Evolutionary conservation across 139 green algal species (phyloP).

Genomic region (Chlamydomonas eustigma): DNA sequence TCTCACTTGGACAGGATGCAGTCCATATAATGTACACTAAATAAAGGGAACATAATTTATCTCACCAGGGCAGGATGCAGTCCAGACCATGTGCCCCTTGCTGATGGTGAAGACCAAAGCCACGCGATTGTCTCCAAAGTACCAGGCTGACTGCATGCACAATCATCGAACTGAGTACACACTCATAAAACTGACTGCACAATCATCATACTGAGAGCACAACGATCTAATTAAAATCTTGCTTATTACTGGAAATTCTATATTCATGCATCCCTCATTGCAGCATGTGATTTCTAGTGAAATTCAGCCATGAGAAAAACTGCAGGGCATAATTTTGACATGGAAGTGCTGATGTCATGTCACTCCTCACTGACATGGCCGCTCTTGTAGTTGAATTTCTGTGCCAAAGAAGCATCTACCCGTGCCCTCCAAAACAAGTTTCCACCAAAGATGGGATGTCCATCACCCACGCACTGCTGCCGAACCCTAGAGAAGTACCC

Average conservation of each 20-base stretch:
- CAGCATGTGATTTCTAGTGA: too few relatives aligned
- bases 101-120: slow-evolving; percentile 10
- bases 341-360: too few relatives aligned
- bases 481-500: slow-evolving; percentile 30
- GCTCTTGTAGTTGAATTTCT: not conserved
- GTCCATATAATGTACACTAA: too few relatives aligned
- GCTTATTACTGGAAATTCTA: too few relatives aligned
- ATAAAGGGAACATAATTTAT: too few relatives aligned
- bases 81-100: slow-evolving; percentile 29
- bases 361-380: too few relatives aligned
- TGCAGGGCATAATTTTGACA: too few relatives aligned
- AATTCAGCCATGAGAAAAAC: too few relatives aligned
- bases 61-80: not conserved
- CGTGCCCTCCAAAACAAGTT: slow-evolving; percentile 5
- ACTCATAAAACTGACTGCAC: not conserved
- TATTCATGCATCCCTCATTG: too few relatives aligned
- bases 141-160: not conserved
- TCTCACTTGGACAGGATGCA: too few relatives aligned
- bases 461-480: slow-evolving; percentile 23
- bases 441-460: slow-evolving; percentile 20
- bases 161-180: slow-evolving; percentile 4
- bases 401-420: not conserved
- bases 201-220: too few relatives aligned
- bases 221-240: too few relatives aligned
- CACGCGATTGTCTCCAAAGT: not conserved